Conservation (phyloP, 306 rosid species). For the Geum urbanum region DNA sequence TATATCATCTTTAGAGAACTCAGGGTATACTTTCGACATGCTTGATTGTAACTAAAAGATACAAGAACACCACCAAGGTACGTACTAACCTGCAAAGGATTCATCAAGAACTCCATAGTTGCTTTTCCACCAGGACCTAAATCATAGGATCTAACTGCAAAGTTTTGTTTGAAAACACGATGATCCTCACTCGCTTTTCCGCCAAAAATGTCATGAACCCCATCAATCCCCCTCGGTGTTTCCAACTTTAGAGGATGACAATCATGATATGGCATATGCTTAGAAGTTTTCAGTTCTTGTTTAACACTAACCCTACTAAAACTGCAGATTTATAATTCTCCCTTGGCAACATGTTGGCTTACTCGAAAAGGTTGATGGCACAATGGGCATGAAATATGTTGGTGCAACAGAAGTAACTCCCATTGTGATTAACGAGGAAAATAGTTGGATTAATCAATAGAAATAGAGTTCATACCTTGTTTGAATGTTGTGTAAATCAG, state of each 20-base stretch:
- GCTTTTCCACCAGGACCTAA: conserved; percentile 22
- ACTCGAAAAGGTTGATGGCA: neutral
- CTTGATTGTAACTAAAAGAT: neutral
- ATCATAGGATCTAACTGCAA: conserved; percentile 22
- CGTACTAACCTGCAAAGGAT: conserved; percentile 24
- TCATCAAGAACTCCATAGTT: conserved; percentile 8
- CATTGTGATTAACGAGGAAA: neutral
- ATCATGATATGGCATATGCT: neutral
- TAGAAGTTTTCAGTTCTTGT: neutral
- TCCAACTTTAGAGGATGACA: neutral
- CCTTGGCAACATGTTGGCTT: neutral
- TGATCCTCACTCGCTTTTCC: conserved; percentile 12
- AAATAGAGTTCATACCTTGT: no score
- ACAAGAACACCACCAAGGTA: neutral
- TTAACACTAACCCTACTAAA: neutral
- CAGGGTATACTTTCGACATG: no score
- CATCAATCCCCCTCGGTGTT: neutral
- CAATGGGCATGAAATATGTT: neutral
- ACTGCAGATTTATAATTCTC: neutral
- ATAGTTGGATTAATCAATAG: neutral
- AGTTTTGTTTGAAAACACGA: conserved; percentile 20
- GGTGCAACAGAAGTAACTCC: neutral
- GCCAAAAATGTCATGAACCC: neutral
- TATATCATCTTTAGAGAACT: no score
- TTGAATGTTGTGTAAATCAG: no score